These are phyloP conservation scores for Aspergillus hancockii DNA, from an alignment of 495 filamentous ascomycete species.

Conservation along the genomic window DNA sequence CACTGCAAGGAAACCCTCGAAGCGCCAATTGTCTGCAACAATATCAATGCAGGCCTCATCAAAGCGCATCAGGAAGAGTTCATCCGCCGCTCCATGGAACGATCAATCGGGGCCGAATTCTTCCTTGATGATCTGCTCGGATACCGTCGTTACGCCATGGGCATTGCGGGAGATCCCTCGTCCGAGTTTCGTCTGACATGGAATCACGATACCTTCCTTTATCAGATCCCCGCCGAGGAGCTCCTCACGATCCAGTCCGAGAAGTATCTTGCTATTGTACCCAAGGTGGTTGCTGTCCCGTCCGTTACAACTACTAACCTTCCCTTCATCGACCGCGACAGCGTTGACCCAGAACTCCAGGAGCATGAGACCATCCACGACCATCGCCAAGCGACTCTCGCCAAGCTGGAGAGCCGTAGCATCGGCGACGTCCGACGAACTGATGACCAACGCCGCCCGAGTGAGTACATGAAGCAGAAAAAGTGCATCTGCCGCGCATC, in stretches of 20 bases:
- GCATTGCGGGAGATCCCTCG: constrained; percentile 18
- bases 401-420: constrained; percentile 32
- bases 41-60: constrained; percentile 26
- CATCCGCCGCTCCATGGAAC: constrained; percentile 22
- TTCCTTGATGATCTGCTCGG: constrained; percentile 30
- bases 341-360: constrained; percentile 16
- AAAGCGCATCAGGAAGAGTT: constrained; percentile 28
- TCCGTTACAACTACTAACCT: constrained; percentile 23
- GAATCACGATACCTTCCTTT: constrained; percentile 26
- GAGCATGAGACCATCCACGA: constrained; percentile 31
- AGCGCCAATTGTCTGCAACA: constrained; percentile 25
- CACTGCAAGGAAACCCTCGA: constrained; percentile 38
- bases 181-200: constrained; percentile 34
- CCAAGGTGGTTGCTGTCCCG: constrained; percentile 15
- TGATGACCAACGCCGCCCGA: constrained; percentile 19
- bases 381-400: constrained; percentile 32
- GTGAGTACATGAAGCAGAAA: constrained; percentile 27
- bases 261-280: constrained; percentile 33
- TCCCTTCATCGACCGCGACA: constrained; percentile 28
- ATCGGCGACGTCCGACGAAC: constrained; percentile 39
- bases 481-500: constrained; percentile 38
- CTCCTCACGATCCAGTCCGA: constrained; percentile 35
- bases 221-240: constrained; percentile 28
- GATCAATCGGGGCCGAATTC: constrained; percentile 7
- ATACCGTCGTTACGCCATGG: constrained; percentile 32